These are phyloP conservation scores for Parafenestella ontariensis DNA, from an alignment of 2,329 filamentous ascomycete species.

Conservation along the genomic window DNA sequence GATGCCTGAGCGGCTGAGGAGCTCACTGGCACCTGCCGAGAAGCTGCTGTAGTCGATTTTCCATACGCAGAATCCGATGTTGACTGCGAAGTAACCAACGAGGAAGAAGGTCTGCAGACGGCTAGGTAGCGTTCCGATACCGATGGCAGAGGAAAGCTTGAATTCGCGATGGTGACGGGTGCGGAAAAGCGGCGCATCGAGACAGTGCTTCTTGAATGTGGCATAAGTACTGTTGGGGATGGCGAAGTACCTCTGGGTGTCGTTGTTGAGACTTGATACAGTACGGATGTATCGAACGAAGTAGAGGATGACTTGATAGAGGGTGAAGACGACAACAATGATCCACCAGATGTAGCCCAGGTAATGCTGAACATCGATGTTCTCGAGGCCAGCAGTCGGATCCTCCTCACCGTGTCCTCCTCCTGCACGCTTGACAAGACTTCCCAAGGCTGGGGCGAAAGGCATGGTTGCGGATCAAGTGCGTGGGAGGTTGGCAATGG, in stretches of 20 bases:
- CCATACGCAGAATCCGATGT: constrained; percentile 55
- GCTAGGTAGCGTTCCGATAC: constrained; percentile 58
- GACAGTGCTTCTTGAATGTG: constrained; percentile 54
- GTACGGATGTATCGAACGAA: constrained; percentile 73
- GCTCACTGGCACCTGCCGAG: constrained; percentile 73
- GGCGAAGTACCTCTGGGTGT: constrained; percentile 80
- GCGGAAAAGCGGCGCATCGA: constrained; percentile 57
- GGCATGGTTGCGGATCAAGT: constrained; percentile 30
- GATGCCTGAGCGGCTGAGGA: constrained; percentile 72
- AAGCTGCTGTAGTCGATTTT: constrained; percentile 70
- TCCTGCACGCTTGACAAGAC: constrained; percentile 32
- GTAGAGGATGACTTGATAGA: constrained; percentile 70
- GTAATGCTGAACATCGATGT: constrained; percentile 46
- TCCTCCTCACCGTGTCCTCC: constrained; percentile 31
- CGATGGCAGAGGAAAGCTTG: constrained; percentile 57
- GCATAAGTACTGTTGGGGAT: constrained; percentile 61
- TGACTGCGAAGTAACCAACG: constrained; percentile 57
- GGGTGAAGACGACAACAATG: constrained; percentile 67
- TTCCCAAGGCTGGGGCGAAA: constrained; percentile 22
- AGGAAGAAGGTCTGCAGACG: constrained; percentile 58
- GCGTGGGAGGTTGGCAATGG: constrained; percentile 24
- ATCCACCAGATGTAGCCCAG: constrained; percentile 61
- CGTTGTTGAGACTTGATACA: constrained; percentile 77
- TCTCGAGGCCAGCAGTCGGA: constrained; percentile 37
- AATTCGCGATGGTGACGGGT: constrained; percentile 60